Evolutionary conservation across 495 filamentous ascomycete species (phyloP).

Genomic region (Penicillium cataractarum): DNA sequence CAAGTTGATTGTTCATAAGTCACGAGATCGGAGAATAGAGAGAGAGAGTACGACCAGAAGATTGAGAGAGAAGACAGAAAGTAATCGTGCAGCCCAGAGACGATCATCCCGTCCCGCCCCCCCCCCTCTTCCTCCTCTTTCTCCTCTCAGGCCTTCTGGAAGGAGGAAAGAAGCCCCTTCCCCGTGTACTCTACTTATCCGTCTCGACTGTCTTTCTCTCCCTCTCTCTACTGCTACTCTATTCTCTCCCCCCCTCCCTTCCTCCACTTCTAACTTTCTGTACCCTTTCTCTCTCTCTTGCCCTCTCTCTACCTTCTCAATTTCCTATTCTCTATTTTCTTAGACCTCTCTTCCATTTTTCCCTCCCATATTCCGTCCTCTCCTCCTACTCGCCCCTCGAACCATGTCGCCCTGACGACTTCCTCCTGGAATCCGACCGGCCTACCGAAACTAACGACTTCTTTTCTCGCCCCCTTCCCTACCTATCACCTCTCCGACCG

Average conservation of each 20-base stretch:
- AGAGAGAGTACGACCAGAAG: neutral
- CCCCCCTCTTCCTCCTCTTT: neutral
- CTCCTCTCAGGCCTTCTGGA: slow-evolving; percentile 27
- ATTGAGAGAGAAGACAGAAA: neutral
- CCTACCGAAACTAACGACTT: slow-evolving; percentile 6
- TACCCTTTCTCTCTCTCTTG: slow-evolving; percentile 6
- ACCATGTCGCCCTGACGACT: slow-evolving; percentile 25
- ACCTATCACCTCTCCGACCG: neutral
- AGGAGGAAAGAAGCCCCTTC: slow-evolving; percentile 32
- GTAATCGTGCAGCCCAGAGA: slow-evolving; percentile 1
- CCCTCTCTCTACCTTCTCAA: neutral
- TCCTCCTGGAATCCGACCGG: slow-evolving; percentile 5
- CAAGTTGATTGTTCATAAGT: neutral
- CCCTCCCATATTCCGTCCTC: neutral
- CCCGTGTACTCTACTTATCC: slow-evolving; percentile 17
- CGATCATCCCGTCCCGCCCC: slow-evolving; percentile 9
- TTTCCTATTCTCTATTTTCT: slow-evolving; percentile 1
- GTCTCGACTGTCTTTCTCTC: neutral
- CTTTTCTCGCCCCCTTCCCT: neutral
- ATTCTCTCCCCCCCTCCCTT: slow-evolving; percentile 6
- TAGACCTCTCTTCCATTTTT: slow-evolving; percentile 11
- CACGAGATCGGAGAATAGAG: slow-evolving; percentile 1
- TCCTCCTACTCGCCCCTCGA: neutral
- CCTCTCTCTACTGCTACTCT: slow-evolving; percentile 9
- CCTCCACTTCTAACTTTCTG: slow-evolving; percentile 15